Conservation (phyloP, 2,329 filamentous ascomycete species). For the Colletotrichum sublineola region DNA sequence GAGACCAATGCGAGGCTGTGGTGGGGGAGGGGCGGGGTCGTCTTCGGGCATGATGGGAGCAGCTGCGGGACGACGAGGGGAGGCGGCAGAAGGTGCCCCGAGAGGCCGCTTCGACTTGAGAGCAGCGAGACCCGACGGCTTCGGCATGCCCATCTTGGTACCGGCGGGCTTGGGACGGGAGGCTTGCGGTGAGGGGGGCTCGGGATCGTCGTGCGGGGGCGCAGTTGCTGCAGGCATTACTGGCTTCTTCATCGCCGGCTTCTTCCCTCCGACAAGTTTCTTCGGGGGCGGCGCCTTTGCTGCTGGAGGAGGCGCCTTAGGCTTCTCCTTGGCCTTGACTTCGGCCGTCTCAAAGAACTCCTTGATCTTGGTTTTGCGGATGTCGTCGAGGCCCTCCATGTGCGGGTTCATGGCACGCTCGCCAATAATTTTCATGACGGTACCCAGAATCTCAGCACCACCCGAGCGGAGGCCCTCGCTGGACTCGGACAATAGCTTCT, state of each 20-base stretch:
- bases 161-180: slow-evolving; percentile 61
- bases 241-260: slow-evolving; percentile 60
- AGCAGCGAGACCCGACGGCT: slow-evolving; percentile 65
- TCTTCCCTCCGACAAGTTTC: slow-evolving; percentile 61
- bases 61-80: slow-evolving; percentile 65
- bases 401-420: slow-evolving; percentile 95
- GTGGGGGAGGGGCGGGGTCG: slow-evolving; percentile 67
- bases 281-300: slow-evolving; percentile 63
- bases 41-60: slow-evolving; percentile 69
- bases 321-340: slow-evolving; percentile 73
- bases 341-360: slow-evolving; percentile 81
- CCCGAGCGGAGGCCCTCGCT: slow-evolving; percentile 88
- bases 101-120: slow-evolving; percentile 72
- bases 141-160: slow-evolving; percentile 69
- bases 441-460: slow-evolving; percentile 92
- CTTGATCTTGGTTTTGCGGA: slow-evolving; percentile 94
- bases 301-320: slow-evolving; percentile 80
- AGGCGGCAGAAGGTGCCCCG: slow-evolving; percentile 52
- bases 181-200: slow-evolving; percentile 70
- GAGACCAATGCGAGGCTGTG: slow-evolving; percentile 73
- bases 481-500: slow-evolving; percentile 91
- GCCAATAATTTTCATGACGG: slow-evolving; percentile 98
- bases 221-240: slow-evolving; percentile 48
- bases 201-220: slow-evolving; percentile 56
- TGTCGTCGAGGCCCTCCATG: slow-evolving; percentile 93